A percentile compares a stretch with the other conserved stretches of the same genome.
These are phyloP conservation scores for Microdochium paspali DNA, from an alignment of 2,329 filamentous ascomycete species.

Conservation along the genomic window DNA sequence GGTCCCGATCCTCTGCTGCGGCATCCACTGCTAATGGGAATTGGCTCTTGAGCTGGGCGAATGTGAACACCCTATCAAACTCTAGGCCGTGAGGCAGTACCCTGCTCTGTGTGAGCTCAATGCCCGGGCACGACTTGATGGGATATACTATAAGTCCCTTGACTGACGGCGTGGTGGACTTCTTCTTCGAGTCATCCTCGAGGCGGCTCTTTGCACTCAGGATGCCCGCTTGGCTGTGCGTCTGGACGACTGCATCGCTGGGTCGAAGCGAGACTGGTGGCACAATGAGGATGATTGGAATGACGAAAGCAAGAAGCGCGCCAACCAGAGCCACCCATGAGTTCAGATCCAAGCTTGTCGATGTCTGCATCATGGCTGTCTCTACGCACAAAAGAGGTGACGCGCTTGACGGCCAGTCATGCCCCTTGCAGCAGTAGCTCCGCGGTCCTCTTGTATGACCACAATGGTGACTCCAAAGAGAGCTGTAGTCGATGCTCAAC, in stretches of 20 bases:
- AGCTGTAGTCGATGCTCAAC: too few species aligned
- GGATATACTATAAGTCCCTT: conserved; percentile 73
- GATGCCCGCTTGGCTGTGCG: conserved; percentile 39
- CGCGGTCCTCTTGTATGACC: too few species aligned
- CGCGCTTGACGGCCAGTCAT: too few species aligned
- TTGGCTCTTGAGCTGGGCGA: conserved; percentile 56
- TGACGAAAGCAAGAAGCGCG: conserved; percentile 33
- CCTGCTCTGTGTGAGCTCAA: conserved; percentile 58
- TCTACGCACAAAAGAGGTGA: too few species aligned
- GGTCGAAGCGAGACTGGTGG: conserved; percentile 42
- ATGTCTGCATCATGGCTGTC: background rate
- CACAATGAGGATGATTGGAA: conserved; percentile 44
- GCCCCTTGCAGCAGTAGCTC: too few species aligned
- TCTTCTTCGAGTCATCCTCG: conserved; percentile 9
- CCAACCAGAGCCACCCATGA: conserved; percentile 11
- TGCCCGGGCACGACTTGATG: conserved; percentile 70
- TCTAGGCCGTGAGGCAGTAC: conserved; percentile 62
- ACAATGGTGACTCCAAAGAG: too few species aligned
- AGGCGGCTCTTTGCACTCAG: conserved; percentile 26
- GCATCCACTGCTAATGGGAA: conserved; percentile 30
- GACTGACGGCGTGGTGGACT: conserved; percentile 17
- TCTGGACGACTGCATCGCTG: conserved; percentile 44
- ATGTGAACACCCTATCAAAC: conserved; percentile 75
- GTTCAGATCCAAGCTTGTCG: background rate
- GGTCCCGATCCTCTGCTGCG: conserved; percentile 22